Conservation (phyloP, 192 early-diverging fungal species). For the Helicostylum pulchrum region DNA sequence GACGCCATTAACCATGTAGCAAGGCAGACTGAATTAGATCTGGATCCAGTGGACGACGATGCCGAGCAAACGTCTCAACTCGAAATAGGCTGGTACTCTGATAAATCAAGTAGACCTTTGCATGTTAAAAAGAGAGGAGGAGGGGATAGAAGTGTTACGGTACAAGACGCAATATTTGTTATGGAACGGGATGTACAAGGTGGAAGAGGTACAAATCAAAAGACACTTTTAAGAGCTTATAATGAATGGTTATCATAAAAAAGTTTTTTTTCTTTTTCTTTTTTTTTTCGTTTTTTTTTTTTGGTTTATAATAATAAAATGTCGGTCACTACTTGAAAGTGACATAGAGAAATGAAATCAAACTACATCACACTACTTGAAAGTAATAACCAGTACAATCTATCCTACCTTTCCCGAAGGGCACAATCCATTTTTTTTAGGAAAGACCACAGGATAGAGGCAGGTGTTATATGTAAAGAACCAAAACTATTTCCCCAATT, state of each 20-base stretch:
- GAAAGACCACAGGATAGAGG: conserved; percentile 25
- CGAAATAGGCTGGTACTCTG: not conserved
- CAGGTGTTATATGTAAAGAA: conserved; percentile 6
- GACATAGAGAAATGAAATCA: not conserved
- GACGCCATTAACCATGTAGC: conserved; percentile 68
- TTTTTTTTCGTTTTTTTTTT: not conserved
- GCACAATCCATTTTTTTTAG: conserved; percentile 14
- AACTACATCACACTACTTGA: not conserved
- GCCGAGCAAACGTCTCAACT: not conserved
- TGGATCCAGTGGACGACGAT: conserved; percentile 26
- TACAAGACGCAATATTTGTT: conserved; percentile 71
- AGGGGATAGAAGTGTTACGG: conserved; percentile 61
- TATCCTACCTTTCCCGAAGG: conserved; percentile 27
- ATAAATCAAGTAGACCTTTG: conserved; percentile 14
- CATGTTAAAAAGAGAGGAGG: conserved; percentile 51
- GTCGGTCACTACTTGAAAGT: not conserved
- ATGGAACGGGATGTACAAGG: conserved; percentile 63
- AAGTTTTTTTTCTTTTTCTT: not conserved
- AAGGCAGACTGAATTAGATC: conserved; percentile 57
- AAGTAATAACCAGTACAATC: not conserved
- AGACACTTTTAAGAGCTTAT: conserved; percentile 47
- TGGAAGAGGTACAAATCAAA: conserved; percentile 41
- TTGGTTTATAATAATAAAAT: not conserved
- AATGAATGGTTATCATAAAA: conserved; percentile 36
- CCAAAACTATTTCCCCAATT: not conserved